Evolutionary conservation across 2,329 filamentous ascomycete species (phyloP), one percentile per base, ranked within the genome.

Genomic region (Claviceps sp.): DNA sequence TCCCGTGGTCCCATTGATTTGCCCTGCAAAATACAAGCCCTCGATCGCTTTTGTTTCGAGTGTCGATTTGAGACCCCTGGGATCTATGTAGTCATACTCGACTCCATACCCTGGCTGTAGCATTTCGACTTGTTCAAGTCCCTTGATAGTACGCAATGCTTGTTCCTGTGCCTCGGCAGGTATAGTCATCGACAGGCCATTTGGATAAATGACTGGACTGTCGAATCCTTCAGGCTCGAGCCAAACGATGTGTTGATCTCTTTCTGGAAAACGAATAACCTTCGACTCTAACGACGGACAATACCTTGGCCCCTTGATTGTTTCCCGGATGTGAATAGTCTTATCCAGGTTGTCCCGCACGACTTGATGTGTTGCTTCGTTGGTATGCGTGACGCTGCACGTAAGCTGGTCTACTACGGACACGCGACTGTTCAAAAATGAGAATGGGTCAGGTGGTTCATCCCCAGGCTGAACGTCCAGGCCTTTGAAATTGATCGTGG

Each of bases 31-130:
- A 69, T 87, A 98, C 13, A 98, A 78, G 1, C 93, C 93, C 7
- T 74, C 74, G 56, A 98, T 95, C 22, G 85, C 77, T 68, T 97
- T 98, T 1, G 93, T 97, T 68, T 98, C 93, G 7, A 98, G 78
- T 0, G 90, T 93, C n/a, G 86, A 81, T 57, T 84, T 85, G 3
- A 98, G 75, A 59, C 86, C 85, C 50, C 93, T 84, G 17, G 93
- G 93, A 64, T 98, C 93, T 17, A 98, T 88, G 66, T 98, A 98
- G 70, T 97, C 93, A 67, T 98, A 98, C 66, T 98, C 93, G 1
- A 98, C 93, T 7, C 93, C 93, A 62, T 98, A 98, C 8, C 91
- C 93, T 1, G 91, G 85, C 62, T 97, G 91, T 6, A 95, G 78
- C 90, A 98, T 96, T 26, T 75, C 82, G 4, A 89, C 89, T 54